phyloP scores from a whole-genome alignment of 2,329 filamentous ascomycete genomes.

The Ophiostoma triangulosporum region DNA sequence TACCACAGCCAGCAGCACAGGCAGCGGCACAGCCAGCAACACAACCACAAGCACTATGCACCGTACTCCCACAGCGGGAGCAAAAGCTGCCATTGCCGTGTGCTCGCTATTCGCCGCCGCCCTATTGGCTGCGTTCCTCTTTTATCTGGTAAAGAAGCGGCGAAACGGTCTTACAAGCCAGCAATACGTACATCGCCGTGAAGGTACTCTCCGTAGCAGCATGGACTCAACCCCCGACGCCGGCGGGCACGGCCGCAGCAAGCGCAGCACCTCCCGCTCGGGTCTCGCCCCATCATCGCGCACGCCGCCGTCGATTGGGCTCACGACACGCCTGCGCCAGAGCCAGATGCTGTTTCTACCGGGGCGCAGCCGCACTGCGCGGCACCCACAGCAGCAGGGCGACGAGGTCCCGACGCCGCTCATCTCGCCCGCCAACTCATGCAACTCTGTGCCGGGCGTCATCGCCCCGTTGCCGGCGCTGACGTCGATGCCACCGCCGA shows the following conservation, averaged over 20 bases:
- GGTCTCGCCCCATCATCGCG: not conserved
- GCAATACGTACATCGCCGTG: conserved; percentile 2
- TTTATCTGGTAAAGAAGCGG: conserved; percentile 22
- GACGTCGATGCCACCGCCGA: not conserved
- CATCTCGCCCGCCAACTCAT: conserved; percentile 24
- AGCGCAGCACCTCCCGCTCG: too few species aligned
- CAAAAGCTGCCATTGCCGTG: conserved; percentile 32
- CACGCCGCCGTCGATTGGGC: not conserved
- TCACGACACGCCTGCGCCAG: conserved; percentile 12
- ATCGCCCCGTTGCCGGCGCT: not conserved
- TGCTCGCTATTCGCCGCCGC: conserved; percentile 27
- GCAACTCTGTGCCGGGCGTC: not conserved
- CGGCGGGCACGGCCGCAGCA: not conserved
- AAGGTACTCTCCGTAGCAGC: too few species aligned
- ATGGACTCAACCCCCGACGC: not conserved
- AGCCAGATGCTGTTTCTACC: conserved; percentile 3
- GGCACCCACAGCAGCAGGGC: not conserved
- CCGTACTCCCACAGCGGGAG: conserved; percentile 17
- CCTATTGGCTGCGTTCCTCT: conserved; percentile 23
- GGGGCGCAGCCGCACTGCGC: not conserved
- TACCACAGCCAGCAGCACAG: not conserved
- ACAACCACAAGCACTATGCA: not conserved
- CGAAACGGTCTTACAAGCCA: conserved; percentile 4
- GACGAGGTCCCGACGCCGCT: conserved; percentile 26
- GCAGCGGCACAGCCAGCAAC: not conserved